Percentiles rank a stretch among this genome's conserved stretches.
phyloP scores from a whole-genome alignment of 2,329 filamentous ascomycete genomes.

The Aspergillus quadricinctus region DNA sequence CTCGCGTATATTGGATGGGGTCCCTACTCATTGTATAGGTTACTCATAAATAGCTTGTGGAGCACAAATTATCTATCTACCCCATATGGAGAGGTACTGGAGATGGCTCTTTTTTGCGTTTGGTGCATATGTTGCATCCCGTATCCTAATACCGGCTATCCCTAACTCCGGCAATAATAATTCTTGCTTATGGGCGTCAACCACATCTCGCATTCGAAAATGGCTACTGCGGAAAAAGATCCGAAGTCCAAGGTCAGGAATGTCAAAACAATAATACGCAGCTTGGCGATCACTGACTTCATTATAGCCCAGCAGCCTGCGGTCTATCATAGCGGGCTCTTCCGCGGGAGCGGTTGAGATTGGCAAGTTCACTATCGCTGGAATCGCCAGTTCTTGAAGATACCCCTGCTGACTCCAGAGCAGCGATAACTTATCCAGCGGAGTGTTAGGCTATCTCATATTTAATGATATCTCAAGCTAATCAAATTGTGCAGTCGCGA shows the following conservation, averaged over 20 bases:
- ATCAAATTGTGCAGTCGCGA: slow-evolving; percentile 62
- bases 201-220: slow-evolving; percentile 14
- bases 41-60: neutral
- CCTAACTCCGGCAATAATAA: neutral
- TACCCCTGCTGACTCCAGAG: slow-evolving; percentile 18
- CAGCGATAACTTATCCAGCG: slow-evolving; percentile 86
- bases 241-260: slow-evolving; percentile 34
- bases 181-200: neutral
- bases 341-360: slow-evolving; percentile 96
- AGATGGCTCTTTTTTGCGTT: neutral
- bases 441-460: slow-evolving; percentile 60
- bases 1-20: neutral
- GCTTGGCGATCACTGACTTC: slow-evolving; percentile 31
- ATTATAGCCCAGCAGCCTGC: slow-evolving; percentile 67
- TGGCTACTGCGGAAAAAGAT: slow-evolving; percentile 34
- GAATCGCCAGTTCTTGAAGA: neutral
- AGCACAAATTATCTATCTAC: neutral
- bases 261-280: neutral
- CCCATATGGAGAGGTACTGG: neutral
- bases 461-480: slow-evolving; percentile 1
- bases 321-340: slow-evolving; percentile 86
- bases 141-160: neutral
- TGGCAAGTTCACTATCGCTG: slow-evolving; percentile 46
- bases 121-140: neutral
- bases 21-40: neutral